These are phyloP conservation scores for Yamadazyma oceani DNA, from an alignment of 1,139 yeast genomes.

Conservation along the genomic window DNA sequence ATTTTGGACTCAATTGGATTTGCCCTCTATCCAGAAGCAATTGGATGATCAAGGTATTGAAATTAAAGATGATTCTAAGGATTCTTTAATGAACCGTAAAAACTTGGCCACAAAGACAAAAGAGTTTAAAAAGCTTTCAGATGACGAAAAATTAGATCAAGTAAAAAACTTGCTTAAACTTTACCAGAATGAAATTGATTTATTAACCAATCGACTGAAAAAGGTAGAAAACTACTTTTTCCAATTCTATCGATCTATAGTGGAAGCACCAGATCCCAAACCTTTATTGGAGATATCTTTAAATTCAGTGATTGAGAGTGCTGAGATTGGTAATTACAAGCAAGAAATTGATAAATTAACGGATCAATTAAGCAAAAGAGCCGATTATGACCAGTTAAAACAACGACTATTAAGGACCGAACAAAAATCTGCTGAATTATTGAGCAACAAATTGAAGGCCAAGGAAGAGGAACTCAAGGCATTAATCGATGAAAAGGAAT, in stretches of 20 bases:
- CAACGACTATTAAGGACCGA: slow-evolving; percentile 58
- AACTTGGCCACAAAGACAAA: slow-evolving; percentile 80
- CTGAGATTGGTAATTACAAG: slow-evolving; percentile 54
- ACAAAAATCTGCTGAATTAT: slow-evolving; percentile 54
- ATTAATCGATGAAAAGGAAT: slow-evolving; percentile 59
- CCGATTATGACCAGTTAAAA: slow-evolving; percentile 79
- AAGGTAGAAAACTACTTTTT: slow-evolving; percentile 71
- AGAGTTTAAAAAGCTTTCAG: slow-evolving; percentile 70
- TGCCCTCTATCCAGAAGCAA: slow-evolving; percentile 64
- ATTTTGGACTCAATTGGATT: slow-evolving; percentile 74
- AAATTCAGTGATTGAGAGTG: slow-evolving; percentile 61
- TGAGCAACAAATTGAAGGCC: slow-evolving; percentile 46
- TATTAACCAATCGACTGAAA: slow-evolving; percentile 75
- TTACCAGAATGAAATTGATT: slow-evolving; percentile 87
- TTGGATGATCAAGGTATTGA: slow-evolving; percentile 76
- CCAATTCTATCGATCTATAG: slow-evolving; percentile 69
- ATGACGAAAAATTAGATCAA: slow-evolving; percentile 63
- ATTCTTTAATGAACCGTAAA: slow-evolving; percentile 68
- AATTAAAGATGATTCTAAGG: slow-evolving; percentile 68
- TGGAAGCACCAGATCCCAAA: slow-evolving; percentile 92
- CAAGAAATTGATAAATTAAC: slow-evolving; percentile 56
- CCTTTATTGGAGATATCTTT: slow-evolving; percentile 75
- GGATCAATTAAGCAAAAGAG: slow-evolving; percentile 61
- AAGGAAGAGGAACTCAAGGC: slow-evolving; percentile 65
- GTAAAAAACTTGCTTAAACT: slow-evolving; percentile 70